Evolutionary conservation across 805 yeast genomes (phyloP).

Genomic region (Lachancea mirantina): DNA sequence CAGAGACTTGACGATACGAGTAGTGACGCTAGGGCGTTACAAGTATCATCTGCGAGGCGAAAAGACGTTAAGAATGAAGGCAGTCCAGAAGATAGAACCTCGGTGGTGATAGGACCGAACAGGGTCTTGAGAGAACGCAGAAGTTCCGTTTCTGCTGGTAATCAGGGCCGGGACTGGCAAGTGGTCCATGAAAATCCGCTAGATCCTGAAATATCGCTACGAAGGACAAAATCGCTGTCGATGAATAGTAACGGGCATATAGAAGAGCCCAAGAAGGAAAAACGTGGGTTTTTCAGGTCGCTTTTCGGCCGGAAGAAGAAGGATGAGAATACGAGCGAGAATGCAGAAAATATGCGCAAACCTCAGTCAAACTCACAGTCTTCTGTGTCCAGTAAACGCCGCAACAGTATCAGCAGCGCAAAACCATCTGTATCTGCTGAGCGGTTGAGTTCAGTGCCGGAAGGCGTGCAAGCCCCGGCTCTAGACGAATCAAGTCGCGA

Average conservation of each 20-base stretch:
- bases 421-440: too few relatives aligned
- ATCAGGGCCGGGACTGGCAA: too few relatives aligned
- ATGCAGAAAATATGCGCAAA: not conserved
- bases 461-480: too few relatives aligned
- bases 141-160: constrained; percentile 1
- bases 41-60: too few relatives aligned
- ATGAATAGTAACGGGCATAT: constrained; percentile 8
- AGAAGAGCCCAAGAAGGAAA: constrained; percentile 19
- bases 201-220: constrained; percentile 10
- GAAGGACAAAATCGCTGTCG: constrained; percentile 31
- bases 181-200: constrained; percentile 2
- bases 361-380: not conserved
- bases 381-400: too few relatives aligned
- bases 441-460: too few relatives aligned
- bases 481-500: too few relatives aligned
- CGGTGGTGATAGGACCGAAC: constrained; percentile 5
- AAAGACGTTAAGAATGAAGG: too few relatives aligned
- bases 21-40: too few relatives aligned
- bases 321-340: constrained; percentile 4
- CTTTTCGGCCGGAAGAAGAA: constrained; percentile 28
- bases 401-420: too few relatives aligned
- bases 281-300: constrained; percentile 33
- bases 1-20: too few relatives aligned
- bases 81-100: constrained; percentile 1
- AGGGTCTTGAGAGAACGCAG: constrained; percentile 6